Evolutionary conservation across 106 monocot species (phyloP).

Genomic region (Allium fistulosum): DNA sequence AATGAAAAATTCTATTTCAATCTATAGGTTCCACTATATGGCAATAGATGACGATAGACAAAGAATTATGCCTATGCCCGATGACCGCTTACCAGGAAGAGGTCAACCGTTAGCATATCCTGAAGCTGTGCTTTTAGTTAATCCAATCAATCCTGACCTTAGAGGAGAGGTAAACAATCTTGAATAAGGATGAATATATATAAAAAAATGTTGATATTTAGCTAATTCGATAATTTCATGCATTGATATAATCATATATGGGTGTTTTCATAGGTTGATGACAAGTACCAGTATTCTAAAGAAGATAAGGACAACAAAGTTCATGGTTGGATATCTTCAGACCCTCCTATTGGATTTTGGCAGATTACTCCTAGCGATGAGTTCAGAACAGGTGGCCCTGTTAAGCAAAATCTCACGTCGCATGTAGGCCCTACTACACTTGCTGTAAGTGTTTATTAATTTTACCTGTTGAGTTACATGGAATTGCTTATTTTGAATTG

Average conservation of each 20-base stretch:
- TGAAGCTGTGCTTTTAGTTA: slow-evolving; percentile 45
- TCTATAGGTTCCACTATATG: slow-evolving; percentile 59
- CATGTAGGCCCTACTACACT: slow-evolving; percentile 82
- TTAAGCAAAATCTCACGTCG: slow-evolving; percentile 74
- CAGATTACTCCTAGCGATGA: slow-evolving; percentile 87
- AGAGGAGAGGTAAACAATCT: slow-evolving; percentile 31
- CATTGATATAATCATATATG: too few species aligned
- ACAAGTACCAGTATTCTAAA: slow-evolving; percentile 90
- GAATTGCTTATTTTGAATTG: too few species aligned
- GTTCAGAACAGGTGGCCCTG: slow-evolving; percentile 79
- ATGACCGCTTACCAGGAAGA: slow-evolving; percentile 27
- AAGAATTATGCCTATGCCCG: slow-evolving; percentile 58
- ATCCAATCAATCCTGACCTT: slow-evolving; percentile 48
- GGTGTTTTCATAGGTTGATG: slow-evolving; percentile 63
- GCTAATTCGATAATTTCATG: too few species aligned
- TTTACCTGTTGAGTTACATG: background rate
- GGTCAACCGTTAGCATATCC: slow-evolving; percentile 40
- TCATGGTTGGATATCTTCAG: slow-evolving; percentile 72
- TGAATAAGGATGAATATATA: too few species aligned
- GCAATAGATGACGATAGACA: slow-evolving; percentile 57
- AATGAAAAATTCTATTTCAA: background rate
- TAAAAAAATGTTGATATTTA: too few species aligned
- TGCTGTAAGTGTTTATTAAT: slow-evolving; percentile 56
- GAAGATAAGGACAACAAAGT: slow-evolving; percentile 73
- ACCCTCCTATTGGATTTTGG: slow-evolving; percentile 72